Conservation (phyloP, 2,329 filamentous ascomycete genomes). For the Trichoderma arundinaceum region DNA sequence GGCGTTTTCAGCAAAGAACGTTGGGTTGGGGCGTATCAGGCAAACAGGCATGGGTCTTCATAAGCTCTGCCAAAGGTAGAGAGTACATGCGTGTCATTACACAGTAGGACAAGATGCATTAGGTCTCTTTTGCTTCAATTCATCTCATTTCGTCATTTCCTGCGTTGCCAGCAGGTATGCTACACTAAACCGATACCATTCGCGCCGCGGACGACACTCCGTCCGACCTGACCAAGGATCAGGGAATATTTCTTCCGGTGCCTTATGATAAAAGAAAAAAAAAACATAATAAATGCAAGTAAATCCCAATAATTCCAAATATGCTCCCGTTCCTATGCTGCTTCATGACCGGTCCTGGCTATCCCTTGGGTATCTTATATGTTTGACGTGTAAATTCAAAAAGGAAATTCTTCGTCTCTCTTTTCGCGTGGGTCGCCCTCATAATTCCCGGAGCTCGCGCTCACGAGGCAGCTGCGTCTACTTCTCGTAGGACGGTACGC, state of each 20-base stretch:
- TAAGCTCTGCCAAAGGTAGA: neutral
- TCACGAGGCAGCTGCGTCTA: conserved; percentile 34
- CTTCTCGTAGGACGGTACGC: conserved; percentile 29
- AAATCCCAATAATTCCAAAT: conserved; percentile 4
- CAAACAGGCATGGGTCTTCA: neutral
- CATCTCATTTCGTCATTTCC: conserved; percentile 5
- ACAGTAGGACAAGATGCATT: neutral
- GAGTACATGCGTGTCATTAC: neutral
- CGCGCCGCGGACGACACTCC: conserved; percentile 12
- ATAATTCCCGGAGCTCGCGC: conserved; percentile 37
- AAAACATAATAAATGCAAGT: neutral
- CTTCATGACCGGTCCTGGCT: conserved; percentile 33
- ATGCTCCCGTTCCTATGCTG: conserved; percentile 31
- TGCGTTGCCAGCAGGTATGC: neutral
- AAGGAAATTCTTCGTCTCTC: conserved; percentile 34
- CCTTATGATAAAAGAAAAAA: neutral
- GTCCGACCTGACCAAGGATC: conserved; percentile 12
- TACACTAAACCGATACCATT: neutral
- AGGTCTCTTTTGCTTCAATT: neutral
- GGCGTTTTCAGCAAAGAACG: too few relatives aligned
- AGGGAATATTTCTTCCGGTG: conserved; percentile 18
- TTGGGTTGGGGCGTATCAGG: neutral
- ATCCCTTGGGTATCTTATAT: conserved; percentile 33
- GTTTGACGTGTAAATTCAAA: conserved; percentile 29
- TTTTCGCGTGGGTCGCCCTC: conserved; percentile 28